Evolutionary conservation across 768 basidiomycete species (phyloP).

Genomic region (Podaxis sp.): DNA sequence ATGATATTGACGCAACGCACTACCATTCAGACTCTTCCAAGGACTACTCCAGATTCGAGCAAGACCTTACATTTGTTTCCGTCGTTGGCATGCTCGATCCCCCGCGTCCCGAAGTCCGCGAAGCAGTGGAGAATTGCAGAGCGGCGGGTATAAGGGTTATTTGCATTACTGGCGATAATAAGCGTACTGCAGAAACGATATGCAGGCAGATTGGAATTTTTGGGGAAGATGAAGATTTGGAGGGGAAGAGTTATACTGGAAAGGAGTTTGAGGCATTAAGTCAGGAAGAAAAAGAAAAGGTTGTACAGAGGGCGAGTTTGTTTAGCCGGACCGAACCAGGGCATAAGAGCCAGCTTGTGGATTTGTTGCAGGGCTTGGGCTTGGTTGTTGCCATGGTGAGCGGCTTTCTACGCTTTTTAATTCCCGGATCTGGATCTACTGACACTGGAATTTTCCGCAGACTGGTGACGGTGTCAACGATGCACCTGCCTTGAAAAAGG

Average conservation of each 20-base stretch:
- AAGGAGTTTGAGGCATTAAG: conserved; percentile 83
- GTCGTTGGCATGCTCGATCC: conserved; percentile 98
- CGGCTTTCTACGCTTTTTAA: conserved; percentile 8
- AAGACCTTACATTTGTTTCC: conserved; percentile 89
- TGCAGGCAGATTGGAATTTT: conserved; percentile 97
- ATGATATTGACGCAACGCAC: conserved; percentile 74
- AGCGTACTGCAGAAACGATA: conserved; percentile 96
- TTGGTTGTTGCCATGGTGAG: conserved; percentile 93
- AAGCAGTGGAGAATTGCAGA: conserved; percentile 85
- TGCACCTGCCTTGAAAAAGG: conserved; percentile 94
- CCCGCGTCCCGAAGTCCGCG: conserved; percentile 88
- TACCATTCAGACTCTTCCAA: conserved; percentile 77
- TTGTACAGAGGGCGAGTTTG: conserved; percentile 84
- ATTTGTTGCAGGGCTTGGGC: conserved; percentile 87
- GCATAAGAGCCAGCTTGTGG: conserved; percentile 94
- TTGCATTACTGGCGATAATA: conserved; percentile 98
- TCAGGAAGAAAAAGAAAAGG: conserved; percentile 77
- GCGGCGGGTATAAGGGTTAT: conserved; percentile 94
- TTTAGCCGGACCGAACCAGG: conserved; percentile 94
- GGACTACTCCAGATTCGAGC: conserved; percentile 90
- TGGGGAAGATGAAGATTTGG: conserved; percentile 78
- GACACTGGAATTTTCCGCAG: conserved; percentile 32
- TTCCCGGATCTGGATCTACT: background rate
- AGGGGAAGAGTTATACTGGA: conserved; percentile 96
- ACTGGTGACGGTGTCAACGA: conserved; percentile 99